A percentile compares a stretch with the other conserved stretches of the same genome.
Evolutionary conservation across 345 rosid genomes (phyloP).

Genomic region (Corchorus olitorius): DNA sequence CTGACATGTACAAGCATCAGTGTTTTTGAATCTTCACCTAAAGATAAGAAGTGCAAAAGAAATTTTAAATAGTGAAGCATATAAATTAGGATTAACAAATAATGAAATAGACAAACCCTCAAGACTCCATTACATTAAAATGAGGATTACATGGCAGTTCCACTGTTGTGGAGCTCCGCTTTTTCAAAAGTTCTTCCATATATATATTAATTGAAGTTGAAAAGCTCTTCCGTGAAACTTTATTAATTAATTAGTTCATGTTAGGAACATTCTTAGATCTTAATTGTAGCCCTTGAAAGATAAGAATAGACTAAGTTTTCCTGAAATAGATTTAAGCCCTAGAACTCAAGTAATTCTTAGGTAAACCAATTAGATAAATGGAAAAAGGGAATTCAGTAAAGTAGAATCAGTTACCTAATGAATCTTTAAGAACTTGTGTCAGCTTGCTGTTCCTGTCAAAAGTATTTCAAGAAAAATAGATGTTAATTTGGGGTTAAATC

Average conservation of each 20-base stretch:
- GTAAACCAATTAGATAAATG: not conserved
- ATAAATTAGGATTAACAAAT: not conserved
- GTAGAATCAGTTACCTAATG: slow-evolving; percentile 55
- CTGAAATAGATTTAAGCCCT: not conserved
- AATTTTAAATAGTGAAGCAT: not conserved
- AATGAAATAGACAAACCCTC: not conserved
- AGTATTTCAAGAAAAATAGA: slow-evolving; percentile 6
- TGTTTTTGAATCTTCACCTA: slow-evolving; percentile 82
- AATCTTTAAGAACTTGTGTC: slow-evolving; percentile 82
- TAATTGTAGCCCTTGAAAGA: not conserved
- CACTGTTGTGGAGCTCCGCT: too few relatives aligned
- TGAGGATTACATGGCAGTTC: too few relatives aligned
- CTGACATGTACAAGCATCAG: slow-evolving; percentile 87
- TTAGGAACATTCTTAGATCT: not conserved
- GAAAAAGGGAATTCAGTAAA: not conserved
- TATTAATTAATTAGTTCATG: not conserved
- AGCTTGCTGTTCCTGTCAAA: slow-evolving; percentile 83
- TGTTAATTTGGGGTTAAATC: slow-evolving; percentile 5
- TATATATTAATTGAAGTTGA: too few relatives aligned
- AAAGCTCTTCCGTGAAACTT: too few relatives aligned
- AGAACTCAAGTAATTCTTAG: not conserved
- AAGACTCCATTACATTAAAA: too few relatives aligned
- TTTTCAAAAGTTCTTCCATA: too few relatives aligned
- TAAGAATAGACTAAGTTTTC: not conserved
- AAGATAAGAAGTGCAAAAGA: not conserved